Conservation (phyloP, 208 protist genomes). For the Zelonia costaricensis region DNA sequence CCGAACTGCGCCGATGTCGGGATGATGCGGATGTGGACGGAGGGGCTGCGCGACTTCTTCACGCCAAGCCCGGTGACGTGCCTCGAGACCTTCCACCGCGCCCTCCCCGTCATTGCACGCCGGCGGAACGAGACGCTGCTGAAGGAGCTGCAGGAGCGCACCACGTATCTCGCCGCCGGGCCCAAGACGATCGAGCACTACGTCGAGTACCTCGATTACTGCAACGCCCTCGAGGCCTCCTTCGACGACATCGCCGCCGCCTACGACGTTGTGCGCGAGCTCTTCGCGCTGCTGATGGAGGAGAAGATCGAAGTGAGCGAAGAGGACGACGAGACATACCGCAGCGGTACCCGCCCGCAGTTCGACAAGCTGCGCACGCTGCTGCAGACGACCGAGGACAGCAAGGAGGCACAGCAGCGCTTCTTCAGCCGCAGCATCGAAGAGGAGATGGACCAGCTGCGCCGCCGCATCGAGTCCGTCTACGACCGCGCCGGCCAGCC, state of each 20-base stretch:
- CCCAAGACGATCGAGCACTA: constrained; percentile 94
- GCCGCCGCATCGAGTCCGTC: constrained; percentile 85
- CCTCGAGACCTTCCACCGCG: constrained; percentile 81
- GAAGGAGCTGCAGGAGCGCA: constrained; percentile 81
- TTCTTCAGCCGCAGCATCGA: constrained; percentile 93
- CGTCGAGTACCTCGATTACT: constrained; percentile 89
- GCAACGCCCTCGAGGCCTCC: constrained; percentile 70
- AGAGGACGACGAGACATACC: constrained; percentile 91
- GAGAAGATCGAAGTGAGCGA: constrained; percentile 89
- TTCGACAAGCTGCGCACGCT: constrained; percentile 93
- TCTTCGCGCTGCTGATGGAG: constrained; percentile 87
- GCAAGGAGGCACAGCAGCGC: constrained; percentile 88
- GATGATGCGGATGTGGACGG: constrained; percentile 86
- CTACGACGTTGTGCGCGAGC: constrained; percentile 92
- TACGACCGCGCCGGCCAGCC: constrained; percentile 85
- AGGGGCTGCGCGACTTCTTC: constrained; percentile 89
- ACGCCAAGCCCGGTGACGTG: constrained; percentile 89
- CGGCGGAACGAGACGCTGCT: constrained; percentile 89
- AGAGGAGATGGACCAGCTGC: constrained; percentile 92
- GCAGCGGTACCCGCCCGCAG: constrained; percentile 90
- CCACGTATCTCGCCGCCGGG: constrained; percentile 69
- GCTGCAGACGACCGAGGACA: constrained; percentile 88
- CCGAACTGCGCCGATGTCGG: constrained; percentile 83
- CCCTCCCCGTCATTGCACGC: constrained; percentile 93
- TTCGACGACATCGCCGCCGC: constrained; percentile 77